Conservation (phyloP, 306 rosid species). For the Acmispon strigosus region DNA sequence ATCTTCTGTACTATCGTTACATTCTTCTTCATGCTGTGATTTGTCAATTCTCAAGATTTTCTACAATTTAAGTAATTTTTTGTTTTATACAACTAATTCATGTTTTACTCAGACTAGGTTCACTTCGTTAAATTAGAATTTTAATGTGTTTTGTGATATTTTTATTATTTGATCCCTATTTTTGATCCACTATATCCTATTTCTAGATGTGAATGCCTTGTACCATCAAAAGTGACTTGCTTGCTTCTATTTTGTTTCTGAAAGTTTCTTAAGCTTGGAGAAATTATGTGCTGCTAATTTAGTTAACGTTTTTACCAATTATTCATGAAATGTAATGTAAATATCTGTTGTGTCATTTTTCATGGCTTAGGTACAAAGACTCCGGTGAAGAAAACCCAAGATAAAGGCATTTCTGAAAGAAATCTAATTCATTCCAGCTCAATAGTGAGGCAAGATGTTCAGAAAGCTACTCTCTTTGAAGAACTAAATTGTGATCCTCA, state of each 20-base stretch:
- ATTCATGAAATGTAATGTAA: neutral
- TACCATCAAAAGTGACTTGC: neutral
- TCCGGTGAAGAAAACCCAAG: constrained; percentile 11
- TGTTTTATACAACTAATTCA: neutral
- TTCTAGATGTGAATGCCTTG: neutral
- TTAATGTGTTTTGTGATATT: neutral
- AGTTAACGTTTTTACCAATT: neutral
- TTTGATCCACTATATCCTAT: neutral
- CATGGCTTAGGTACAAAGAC: constrained; percentile 1
- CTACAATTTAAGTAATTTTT: neutral
- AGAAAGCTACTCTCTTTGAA: neutral
- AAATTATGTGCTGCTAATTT: neutral
- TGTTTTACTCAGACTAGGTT: neutral
- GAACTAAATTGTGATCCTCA: neutral
- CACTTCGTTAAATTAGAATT: neutral
- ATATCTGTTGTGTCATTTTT: neutral
- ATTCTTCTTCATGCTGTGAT: constrained; percentile 5
- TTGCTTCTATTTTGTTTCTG: neutral
- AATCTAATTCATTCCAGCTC: constrained; percentile 4
- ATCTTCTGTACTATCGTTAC: neutral
- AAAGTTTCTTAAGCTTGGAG: neutral
- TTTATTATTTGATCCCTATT: neutral
- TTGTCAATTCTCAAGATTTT: constrained; percentile 1
- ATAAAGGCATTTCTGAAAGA: constrained; percentile 5
- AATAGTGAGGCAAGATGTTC: neutral